phyloP scores from a whole-genome alignment of 2,329 filamentous ascomycete species.

The Ceratocystis harringtonii region DNA sequence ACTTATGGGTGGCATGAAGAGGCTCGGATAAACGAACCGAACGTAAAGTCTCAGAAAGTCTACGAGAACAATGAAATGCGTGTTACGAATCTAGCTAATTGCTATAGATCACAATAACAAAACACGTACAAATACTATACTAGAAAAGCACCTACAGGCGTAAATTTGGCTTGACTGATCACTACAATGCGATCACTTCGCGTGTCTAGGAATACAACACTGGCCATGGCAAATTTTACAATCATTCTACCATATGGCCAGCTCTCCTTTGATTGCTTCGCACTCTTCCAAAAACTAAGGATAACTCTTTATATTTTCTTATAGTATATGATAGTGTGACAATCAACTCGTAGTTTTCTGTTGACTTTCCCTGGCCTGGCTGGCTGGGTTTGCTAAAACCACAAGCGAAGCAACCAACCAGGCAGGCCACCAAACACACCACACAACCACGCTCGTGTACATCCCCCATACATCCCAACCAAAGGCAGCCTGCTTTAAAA shows the following conservation, averaged over 20 bases:
- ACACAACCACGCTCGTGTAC: constrained; percentile 80
- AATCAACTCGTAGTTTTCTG: no score
- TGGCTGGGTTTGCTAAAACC: constrained; percentile 26
- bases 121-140: constrained; percentile 1
- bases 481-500: constrained; percentile 61
- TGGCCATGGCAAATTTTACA: no score
- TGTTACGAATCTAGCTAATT: background rate
- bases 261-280: no score
- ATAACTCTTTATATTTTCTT: no score
- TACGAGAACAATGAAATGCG: constrained; percentile 14
- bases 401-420: constrained; percentile 56
- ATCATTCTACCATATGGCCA: no score
- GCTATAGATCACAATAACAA: background rate
- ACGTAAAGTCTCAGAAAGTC: background rate
- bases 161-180: no score
- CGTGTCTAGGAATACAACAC: no score
- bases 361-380: no score
- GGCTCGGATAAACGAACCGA: background rate
- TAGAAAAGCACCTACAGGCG: background rate
- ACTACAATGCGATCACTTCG: no score
- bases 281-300: no score
- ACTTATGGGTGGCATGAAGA: constrained; percentile 75
- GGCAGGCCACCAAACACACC: constrained; percentile 90
- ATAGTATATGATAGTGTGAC: no score
- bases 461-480: constrained; percentile 82